A percentile compares a stretch with the other conserved stretches of the same genome.
Conservation (phyloP, 2,329 filamentous ascomycete species). For the Cladobotryum protrusum region DNA sequence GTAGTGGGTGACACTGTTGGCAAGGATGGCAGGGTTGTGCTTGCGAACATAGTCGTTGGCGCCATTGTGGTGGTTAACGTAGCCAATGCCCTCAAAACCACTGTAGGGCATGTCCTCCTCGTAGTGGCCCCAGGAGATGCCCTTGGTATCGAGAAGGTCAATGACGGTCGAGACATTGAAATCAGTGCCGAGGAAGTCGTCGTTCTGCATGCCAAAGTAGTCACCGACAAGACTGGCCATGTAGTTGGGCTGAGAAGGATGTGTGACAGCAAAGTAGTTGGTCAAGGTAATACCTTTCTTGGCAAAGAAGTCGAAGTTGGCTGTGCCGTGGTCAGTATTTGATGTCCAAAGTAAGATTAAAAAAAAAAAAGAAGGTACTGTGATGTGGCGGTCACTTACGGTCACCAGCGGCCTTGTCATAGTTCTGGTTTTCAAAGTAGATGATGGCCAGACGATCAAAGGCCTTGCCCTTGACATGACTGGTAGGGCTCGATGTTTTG, state of each 20-base stretch:
- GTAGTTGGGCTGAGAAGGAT: constrained; percentile 74
- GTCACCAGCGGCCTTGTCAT: constrained; percentile 56
- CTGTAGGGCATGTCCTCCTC: constrained; percentile 72
- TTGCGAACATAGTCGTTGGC: constrained; percentile 77
- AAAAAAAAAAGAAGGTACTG: background rate
- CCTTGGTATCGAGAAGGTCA: constrained; percentile 61
- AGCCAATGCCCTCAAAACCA: constrained; percentile 62
- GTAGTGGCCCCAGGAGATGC: constrained; percentile 65
- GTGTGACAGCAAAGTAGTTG: constrained; percentile 54
- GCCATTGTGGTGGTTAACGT: constrained; percentile 57
- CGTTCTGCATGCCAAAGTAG: constrained; percentile 67
- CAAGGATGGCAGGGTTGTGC: constrained; percentile 65
- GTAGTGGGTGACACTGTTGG: constrained; percentile 56
- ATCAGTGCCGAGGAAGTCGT: constrained; percentile 54
- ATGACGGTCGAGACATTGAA: constrained; percentile 59
- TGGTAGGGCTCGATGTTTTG: constrained; percentile 53
- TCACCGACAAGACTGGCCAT: constrained; percentile 62
- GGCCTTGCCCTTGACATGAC: constrained; percentile 60
- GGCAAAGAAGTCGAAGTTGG: constrained; percentile 23
- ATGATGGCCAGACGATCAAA: constrained; percentile 69
- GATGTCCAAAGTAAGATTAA: background rate
- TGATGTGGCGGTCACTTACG: constrained; percentile 33
- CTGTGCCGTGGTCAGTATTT: constrained; percentile 6
- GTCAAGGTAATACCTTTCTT: constrained; percentile 26
- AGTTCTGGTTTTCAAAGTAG: constrained; percentile 75